phyloP scores from a whole-genome alignment of 768 basidiomycete genomes.

The Inosperma sp. region DNA sequence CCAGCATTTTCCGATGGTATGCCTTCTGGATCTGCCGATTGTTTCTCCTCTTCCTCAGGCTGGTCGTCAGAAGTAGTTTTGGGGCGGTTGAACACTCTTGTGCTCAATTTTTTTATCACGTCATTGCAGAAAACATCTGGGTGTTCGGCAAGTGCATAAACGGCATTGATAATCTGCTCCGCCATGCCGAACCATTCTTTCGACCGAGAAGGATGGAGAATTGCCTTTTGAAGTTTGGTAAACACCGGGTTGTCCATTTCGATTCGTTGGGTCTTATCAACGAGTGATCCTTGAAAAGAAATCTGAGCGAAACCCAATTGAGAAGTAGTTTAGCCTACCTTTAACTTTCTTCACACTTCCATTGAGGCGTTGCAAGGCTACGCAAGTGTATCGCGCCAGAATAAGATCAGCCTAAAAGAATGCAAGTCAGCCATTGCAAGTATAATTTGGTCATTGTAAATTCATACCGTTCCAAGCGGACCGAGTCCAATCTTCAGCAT shows the following conservation, averaged over 20 bases:
- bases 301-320: background rate
- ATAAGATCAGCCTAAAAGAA: slow-evolving; percentile 69
- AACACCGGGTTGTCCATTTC: slow-evolving; percentile 89
- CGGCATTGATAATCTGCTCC: slow-evolving; percentile 94
- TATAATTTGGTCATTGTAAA: background rate
- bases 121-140: slow-evolving; percentile 80
- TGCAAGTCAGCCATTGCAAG: background rate
- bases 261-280: slow-evolving; percentile 79
- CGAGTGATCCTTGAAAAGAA: slow-evolving; percentile 63
- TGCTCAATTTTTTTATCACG: slow-evolving; percentile 79
- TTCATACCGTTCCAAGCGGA: slow-evolving; percentile 67
- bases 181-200: slow-evolving; percentile 97
- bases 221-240: slow-evolving; percentile 71
- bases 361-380: slow-evolving; percentile 86
- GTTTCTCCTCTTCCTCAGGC: slow-evolving; percentile 17
- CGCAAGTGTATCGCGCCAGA: slow-evolving; percentile 89
- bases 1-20: slow-evolving; percentile 48
- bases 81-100: slow-evolving; percentile 55
- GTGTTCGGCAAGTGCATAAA: slow-evolving; percentile 91
- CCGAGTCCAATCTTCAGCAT: slow-evolving; percentile 88
- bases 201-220: slow-evolving; percentile 74
- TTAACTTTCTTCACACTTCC: slow-evolving; percentile 98
- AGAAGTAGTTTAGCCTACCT: slow-evolving; percentile 41
- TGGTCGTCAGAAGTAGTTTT: slow-evolving; percentile 18
- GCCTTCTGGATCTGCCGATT: slow-evolving; percentile 30